phyloP scores from a whole-genome alignment of 345 rosid genomes.

The Bruguiera sexangula region DNA sequence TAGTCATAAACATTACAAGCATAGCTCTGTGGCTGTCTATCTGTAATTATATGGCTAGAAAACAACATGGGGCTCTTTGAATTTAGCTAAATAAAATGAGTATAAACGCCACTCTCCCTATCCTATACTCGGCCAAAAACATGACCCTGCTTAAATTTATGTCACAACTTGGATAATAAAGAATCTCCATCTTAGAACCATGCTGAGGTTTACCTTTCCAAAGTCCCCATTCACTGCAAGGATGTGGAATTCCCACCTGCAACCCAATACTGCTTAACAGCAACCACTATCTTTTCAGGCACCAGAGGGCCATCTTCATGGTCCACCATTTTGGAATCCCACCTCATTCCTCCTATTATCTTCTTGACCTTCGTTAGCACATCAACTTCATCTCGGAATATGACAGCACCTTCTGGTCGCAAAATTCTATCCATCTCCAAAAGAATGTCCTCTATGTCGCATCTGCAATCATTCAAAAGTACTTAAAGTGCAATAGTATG shows the following conservation, averaged over 20 bases:
- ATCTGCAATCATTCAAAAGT: constrained; percentile 41
- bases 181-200: neutral
- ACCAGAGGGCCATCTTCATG: constrained; percentile 98
- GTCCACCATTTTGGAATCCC: constrained; percentile 93
- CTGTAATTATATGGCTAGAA: constrained; percentile 11
- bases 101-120: neutral
- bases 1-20: constrained; percentile 5
- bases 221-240: neutral
- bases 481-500: neutral
- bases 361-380: constrained; percentile 74
- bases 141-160: neutral
- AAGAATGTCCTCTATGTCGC: constrained; percentile 79
- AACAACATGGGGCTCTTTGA: neutral
- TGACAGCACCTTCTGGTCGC: constrained; percentile 97
- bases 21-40: neutral
- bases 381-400: constrained; percentile 85
- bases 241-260: constrained; percentile 68
- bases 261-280: constrained; percentile 97
- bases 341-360: constrained; percentile 77
- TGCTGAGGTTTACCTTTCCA: neutral
- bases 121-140: neutral
- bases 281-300: constrained; percentile 78
- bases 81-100: neutral
- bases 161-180: neutral
- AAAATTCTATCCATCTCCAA: constrained; percentile 96